phyloP scores from a whole-genome alignment of 371 early-diverging fungal genomes.

The Actinomucor elegans region DNA sequence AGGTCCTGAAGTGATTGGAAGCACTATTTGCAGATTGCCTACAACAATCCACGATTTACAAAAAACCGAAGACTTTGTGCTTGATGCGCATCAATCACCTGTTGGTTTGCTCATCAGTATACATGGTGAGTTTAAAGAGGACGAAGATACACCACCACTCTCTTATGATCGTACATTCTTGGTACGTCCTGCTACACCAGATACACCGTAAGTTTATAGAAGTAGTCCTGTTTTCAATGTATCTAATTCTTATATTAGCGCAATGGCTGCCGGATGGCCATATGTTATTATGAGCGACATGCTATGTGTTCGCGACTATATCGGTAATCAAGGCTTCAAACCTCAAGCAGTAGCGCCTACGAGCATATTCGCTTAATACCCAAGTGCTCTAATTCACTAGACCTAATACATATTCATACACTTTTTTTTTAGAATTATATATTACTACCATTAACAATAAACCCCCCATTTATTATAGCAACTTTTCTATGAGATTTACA shows the following conservation, averaged over 20 bases:
- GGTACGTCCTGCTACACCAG: conserved; percentile 50
- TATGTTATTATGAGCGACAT: conserved; percentile 56
- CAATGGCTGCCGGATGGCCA: conserved; percentile 49
- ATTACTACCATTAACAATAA: neutral
- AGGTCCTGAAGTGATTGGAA: conserved; percentile 42
- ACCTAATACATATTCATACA: too few species aligned
- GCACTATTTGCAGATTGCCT: conserved; percentile 42
- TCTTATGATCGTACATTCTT: conserved; percentile 59
- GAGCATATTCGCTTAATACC: conserved; percentile 21
- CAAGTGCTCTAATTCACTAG: too few species aligned
- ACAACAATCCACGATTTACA: conserved; percentile 42
- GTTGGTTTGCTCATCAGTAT: conserved; percentile 33
- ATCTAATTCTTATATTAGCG: conserved; percentile 20
- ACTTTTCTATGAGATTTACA: conserved; percentile 18
- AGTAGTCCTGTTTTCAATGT: neutral
- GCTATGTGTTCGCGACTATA: conserved; percentile 50
- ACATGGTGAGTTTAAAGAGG: conserved; percentile 62
- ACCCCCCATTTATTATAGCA: conserved; percentile 7
- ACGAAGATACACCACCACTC: conserved; percentile 24
- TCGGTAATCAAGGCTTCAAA: conserved; percentile 36
- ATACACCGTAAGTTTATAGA: conserved; percentile 43
- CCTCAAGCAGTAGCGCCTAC: conserved; percentile 15
- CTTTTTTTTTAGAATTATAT: too few species aligned
- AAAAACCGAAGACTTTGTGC: conserved; percentile 41
- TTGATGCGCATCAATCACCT: conserved; percentile 56